Evolutionary conservation across 176 grass and related monocot species (phyloP).

Genomic region (Echinochloa phyllopogon): DNA sequence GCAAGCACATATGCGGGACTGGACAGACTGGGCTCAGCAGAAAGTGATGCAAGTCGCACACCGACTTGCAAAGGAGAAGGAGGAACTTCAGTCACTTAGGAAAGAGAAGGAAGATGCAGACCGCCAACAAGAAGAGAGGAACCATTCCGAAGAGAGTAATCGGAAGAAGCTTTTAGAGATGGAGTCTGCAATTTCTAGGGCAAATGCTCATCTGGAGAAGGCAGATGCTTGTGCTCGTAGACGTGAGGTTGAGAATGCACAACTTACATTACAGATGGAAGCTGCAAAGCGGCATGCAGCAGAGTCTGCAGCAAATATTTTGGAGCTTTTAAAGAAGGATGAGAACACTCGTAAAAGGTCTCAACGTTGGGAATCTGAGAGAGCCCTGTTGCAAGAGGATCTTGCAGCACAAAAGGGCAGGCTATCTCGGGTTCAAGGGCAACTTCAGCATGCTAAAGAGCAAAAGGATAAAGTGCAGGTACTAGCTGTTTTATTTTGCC

Average conservation of each 20-base stretch:
- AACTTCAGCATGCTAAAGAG: constrained; percentile 71
- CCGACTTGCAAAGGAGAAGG: constrained; percentile 84
- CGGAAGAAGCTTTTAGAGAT: constrained; percentile 93
- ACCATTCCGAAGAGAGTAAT: constrained; percentile 75
- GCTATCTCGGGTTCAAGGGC: constrained; percentile 56
- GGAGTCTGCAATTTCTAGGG: constrained; percentile 85
- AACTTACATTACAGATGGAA: constrained; percentile 85
- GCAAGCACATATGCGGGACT: constrained; percentile 73
- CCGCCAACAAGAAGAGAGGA: constrained; percentile 74
- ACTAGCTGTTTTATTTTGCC: constrained; percentile 36
- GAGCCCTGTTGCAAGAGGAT: constrained; percentile 69
- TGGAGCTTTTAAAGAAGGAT: constrained; percentile 77
- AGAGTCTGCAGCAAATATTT: constrained; percentile 58
- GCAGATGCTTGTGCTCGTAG: constrained; percentile 68
- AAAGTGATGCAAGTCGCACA: constrained; percentile 96
- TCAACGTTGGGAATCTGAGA: constrained; percentile 83
- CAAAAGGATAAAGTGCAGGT: constrained; percentile 68
- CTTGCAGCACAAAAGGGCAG: constrained; percentile 69
- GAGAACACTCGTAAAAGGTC: constrained; percentile 75
- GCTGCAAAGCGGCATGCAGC: constrained; percentile 69
- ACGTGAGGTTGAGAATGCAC: constrained; percentile 69
- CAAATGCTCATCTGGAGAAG: constrained; percentile 69
- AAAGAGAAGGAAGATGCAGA: constrained; percentile 76
- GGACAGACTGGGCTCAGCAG: constrained; percentile 93
- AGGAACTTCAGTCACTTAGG: constrained; percentile 73